phyloP scores from a whole-genome alignment of 129 eudicot genomes.

The Lactuca saligna region DNA sequence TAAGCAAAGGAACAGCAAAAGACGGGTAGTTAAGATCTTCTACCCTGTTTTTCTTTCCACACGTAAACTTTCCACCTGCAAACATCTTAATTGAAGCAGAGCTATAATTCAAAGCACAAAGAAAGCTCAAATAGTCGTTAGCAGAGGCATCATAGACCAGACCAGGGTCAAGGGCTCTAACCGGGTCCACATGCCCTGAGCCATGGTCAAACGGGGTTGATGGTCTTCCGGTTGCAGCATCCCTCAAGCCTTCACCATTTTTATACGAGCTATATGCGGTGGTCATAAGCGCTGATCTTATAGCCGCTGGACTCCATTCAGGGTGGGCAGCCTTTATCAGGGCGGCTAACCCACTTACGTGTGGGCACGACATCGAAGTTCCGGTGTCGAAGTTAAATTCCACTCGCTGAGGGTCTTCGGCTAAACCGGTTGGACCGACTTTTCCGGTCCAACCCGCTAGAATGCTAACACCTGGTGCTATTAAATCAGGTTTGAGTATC shows the following conservation, averaged over 20 bases:
- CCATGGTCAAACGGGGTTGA: conserved; percentile 36
- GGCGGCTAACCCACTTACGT: conserved; percentile 69
- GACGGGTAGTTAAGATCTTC: conserved; percentile 36
- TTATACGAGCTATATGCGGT: conserved; percentile 70
- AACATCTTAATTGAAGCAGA: conserved; percentile 12
- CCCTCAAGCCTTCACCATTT: conserved; percentile 44
- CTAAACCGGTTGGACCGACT: conserved; percentile 48
- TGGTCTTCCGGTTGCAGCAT: conserved; percentile 49
- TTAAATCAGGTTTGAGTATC: conserved; percentile 71
- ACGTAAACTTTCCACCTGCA: conserved; percentile 27
- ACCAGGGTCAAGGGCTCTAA: conserved; percentile 30
- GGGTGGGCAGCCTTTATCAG: conserved; percentile 65
- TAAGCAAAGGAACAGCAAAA: conserved; percentile 28
- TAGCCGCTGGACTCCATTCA: conserved; percentile 85
- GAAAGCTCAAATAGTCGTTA: conserved; percentile 26
- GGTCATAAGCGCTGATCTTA: conserved; percentile 74
- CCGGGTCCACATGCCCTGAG: conserved; percentile 39
- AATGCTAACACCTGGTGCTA: conserved; percentile 84
- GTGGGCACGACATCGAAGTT: conserved; percentile 88
- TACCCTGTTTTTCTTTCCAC: conserved; percentile 37
- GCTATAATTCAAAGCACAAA: conserved; percentile 40
- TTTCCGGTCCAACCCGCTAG: conserved; percentile 69
- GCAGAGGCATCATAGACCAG: conserved; percentile 24
- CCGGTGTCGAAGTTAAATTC: conserved; percentile 65
- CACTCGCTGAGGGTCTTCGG: conserved; percentile 50